phyloP scores from a whole-genome alignment of 2,329 filamentous ascomycete genomes.

The Botrytis fabae region DNA sequence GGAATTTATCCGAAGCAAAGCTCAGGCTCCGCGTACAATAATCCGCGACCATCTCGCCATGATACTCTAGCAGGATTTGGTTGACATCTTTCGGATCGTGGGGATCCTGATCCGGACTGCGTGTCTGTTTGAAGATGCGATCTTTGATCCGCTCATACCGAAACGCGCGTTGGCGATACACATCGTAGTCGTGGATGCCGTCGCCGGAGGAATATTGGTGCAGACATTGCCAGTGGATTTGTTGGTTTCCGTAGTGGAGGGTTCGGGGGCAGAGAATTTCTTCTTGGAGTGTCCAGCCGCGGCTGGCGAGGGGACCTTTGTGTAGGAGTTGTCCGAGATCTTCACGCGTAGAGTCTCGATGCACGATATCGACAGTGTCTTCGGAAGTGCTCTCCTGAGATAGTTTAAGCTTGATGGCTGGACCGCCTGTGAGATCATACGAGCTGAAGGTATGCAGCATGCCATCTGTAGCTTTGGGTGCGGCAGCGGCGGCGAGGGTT shows the following conservation, averaged over 20 bases:
- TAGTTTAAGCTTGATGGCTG: not conserved
- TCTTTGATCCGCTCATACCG: not conserved
- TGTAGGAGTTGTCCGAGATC: not conserved
- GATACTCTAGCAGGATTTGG: too few relatives aligned
- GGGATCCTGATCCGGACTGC: too few relatives aligned
- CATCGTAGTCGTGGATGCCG: not conserved
- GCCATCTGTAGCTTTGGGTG: not conserved
- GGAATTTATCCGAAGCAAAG: too few relatives aligned
- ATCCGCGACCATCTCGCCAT: too few relatives aligned
- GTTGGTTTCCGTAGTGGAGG: not conserved
- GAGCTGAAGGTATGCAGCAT: not conserved
- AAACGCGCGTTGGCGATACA: not conserved
- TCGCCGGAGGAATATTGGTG: not conserved
- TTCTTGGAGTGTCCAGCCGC: conserved; percentile 11
- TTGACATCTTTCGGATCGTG: too few relatives aligned
- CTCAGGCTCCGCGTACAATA: too few relatives aligned
- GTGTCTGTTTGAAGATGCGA: not conserved
- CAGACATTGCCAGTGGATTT: conserved; percentile 10
- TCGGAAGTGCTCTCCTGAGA: not conserved
- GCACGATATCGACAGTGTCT: not conserved
- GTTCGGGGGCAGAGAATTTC: not conserved
- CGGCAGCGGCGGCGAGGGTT: not conserved
- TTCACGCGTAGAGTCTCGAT: not conserved
- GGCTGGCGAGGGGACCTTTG: not conserved
- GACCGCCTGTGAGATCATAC: too few relatives aligned